Evolutionary conservation across 2,329 filamentous ascomycete genomes (phyloP).

Genomic region (Cladosporium halotolerans): DNA sequence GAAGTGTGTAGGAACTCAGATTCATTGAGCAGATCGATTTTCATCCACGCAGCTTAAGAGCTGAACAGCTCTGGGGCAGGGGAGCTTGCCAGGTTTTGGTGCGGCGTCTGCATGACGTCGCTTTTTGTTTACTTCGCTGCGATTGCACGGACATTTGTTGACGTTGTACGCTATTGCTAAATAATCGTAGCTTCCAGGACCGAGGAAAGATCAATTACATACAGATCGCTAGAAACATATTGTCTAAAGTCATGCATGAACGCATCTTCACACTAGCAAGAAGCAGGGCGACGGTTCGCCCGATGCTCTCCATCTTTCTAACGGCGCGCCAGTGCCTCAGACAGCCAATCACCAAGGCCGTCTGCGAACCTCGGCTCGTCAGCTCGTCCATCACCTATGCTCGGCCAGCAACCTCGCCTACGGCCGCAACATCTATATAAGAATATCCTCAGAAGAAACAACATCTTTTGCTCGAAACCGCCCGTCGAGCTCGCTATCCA

Average conservation of each 20-base stretch:
- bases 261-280: not conserved
- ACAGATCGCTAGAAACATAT: too few relatives aligned
- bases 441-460: not conserved
- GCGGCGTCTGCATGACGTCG: conserved; percentile 1
- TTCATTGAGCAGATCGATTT: too few relatives aligned
- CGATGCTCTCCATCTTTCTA: too few relatives aligned
- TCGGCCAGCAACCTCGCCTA: not conserved
- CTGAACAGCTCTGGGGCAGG: not conserved
- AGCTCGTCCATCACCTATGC: not conserved
- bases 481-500: not conserved
- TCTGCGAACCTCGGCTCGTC: not conserved
- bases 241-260: too few relatives aligned
- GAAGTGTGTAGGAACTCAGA: too few relatives aligned
- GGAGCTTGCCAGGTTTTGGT: not conserved
- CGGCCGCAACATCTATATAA: not conserved
- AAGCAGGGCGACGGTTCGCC: not conserved
- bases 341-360: not conserved
- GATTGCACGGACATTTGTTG: not conserved
- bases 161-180: too few relatives aligned
- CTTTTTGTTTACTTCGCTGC: not conserved
- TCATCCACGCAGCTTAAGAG: not conserved
- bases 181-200: too few relatives aligned
- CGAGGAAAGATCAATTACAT: too few relatives aligned
- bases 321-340: too few relatives aligned
- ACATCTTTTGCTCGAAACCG: not conserved